Evolutionary conservation across 331 rosid species (phyloP).

Genomic region (Erythrophleum ivorense): DNA sequence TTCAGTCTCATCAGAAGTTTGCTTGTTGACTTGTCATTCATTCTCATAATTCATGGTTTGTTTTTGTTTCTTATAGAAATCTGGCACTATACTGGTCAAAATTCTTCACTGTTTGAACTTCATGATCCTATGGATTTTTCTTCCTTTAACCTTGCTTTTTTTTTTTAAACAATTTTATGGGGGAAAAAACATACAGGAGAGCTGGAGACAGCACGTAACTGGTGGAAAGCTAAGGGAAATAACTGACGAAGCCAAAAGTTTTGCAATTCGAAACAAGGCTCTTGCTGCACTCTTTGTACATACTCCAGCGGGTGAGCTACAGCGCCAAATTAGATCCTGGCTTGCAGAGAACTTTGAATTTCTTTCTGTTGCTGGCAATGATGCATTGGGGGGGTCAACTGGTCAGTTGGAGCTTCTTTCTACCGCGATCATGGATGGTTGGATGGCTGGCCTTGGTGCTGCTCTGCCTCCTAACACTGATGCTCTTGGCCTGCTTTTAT

Average conservation of each 20-base stretch:
- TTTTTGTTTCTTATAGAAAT: constrained; percentile 30
- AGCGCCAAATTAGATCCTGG: constrained; percentile 89
- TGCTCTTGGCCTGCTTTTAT: constrained; percentile 86
- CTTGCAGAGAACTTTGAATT: constrained; percentile 80
- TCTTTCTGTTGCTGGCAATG: constrained; percentile 70
- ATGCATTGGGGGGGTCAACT: constrained; percentile 67
- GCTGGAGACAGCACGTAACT: constrained; percentile 80
- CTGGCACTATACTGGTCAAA: background rate
- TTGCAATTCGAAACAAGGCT: constrained; percentile 75
- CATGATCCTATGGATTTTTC: constrained; percentile 11
- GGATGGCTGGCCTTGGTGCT: constrained; percentile 96
- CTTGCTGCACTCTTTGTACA: constrained; percentile 91
- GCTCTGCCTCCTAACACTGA: constrained; percentile 79
- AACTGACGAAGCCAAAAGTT: constrained; percentile 77
- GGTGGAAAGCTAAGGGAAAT: constrained; percentile 88
- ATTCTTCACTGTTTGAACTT: constrained; percentile 26
- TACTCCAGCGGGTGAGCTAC: constrained; percentile 92
- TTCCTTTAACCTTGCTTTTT: constrained; percentile 15
- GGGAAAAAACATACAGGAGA: constrained; percentile 56
- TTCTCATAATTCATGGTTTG: constrained; percentile 20
- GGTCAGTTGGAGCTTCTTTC: constrained; percentile 93
- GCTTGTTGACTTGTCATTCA: constrained; percentile 5
- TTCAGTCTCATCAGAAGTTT: background rate
- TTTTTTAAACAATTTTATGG: constrained; percentile 10
- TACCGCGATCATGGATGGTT: constrained; percentile 93